A percentile compares a stretch with the other conserved stretches of the same genome.
phyloP scores from a whole-genome alignment of 495 filamentous ascomycete species.

The Penicillium angulare region DNA sequence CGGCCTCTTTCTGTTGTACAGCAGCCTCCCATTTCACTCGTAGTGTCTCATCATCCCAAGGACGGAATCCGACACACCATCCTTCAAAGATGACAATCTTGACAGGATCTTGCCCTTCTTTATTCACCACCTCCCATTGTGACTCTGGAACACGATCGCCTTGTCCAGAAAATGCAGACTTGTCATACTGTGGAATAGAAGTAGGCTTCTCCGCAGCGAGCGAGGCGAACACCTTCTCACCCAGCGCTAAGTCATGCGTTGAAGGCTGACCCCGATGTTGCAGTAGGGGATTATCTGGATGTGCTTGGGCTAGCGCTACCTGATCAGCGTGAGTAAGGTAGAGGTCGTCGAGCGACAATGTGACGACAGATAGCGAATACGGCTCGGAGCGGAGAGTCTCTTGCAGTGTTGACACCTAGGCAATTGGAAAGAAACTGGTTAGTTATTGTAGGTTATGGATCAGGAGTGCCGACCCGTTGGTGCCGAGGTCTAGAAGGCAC shows the following conservation, averaged over 20 bases:
- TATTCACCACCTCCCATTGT: constrained; percentile 64
- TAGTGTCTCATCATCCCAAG: constrained; percentile 55
- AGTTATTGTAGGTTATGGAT: neutral
- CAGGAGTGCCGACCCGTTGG: neutral
- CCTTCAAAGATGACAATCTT: constrained; percentile 80
- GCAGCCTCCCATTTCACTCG: constrained; percentile 56
- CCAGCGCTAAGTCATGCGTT: constrained; percentile 79
- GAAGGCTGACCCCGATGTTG: constrained; percentile 81
- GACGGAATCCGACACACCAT: constrained; percentile 86
- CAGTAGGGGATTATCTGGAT: constrained; percentile 71
- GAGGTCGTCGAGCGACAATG: constrained; percentile 88
- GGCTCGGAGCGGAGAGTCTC: constrained; percentile 63
- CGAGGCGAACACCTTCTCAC: constrained; percentile 57
- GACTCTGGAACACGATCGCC: constrained; percentile 69
- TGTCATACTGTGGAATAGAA: constrained; percentile 80
- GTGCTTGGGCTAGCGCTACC: constrained; percentile 55
- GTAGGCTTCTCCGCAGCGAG: constrained; percentile 52
- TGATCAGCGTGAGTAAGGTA: constrained; percentile 78
- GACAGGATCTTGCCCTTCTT: constrained; percentile 46
- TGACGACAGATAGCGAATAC: constrained; percentile 67
- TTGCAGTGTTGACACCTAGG: constrained; percentile 62
- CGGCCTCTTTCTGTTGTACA: constrained; percentile 41
- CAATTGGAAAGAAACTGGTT: neutral
- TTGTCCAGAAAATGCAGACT: constrained; percentile 70
- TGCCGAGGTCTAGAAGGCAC: constrained; percentile 16